Conservation (phyloP, 73 alveolate species). For the Blepharisma japonicum region DNA sequence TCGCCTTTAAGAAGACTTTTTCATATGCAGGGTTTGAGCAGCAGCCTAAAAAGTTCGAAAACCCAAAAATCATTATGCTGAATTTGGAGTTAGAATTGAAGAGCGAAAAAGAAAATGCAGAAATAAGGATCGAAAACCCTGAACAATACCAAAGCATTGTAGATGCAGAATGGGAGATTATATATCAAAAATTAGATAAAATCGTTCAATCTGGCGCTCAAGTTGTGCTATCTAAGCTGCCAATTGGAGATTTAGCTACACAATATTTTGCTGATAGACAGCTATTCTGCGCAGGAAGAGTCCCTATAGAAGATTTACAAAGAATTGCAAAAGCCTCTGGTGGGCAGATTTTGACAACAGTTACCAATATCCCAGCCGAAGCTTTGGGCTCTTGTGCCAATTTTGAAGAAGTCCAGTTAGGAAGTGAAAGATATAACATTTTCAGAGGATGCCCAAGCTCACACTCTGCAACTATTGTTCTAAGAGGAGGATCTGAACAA, state of each 20-base stretch:
- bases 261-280: constrained; percentile 91
- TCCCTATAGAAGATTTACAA: constrained; percentile 79
- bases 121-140: constrained; percentile 93
- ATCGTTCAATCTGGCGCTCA: constrained; percentile 89
- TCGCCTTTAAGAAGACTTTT: constrained; percentile 97
- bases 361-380: constrained; percentile 70
- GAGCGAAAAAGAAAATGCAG: constrained; percentile 95
- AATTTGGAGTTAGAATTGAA: constrained; percentile 95
- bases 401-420: constrained; percentile 95
- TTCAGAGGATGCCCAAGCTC: constrained; percentile 65
- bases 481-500: constrained; percentile 98
- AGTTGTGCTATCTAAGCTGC: constrained; percentile 89
- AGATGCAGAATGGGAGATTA: constrained; percentile 98
- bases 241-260: constrained; percentile 98
- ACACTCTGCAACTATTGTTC: constrained; percentile 91
- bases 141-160: constrained; percentile 89
- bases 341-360: constrained; percentile 87
- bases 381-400: constrained; percentile 90
- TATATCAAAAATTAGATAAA: constrained; percentile 89
- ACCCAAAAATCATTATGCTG: constrained; percentile 84
- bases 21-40: constrained; percentile 97
- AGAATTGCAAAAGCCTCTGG: constrained; percentile 97
- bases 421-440: constrained; percentile 73
- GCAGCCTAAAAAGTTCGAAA: constrained; percentile 90
- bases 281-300: constrained; percentile 95